A percentile compares a stretch with the other conserved stretches of the same genome.
These are phyloP conservation scores for Cladophialophora exuberans DNA, from an alignment of 2,329 filamentous ascomycete species.

Conservation along the genomic window DNA sequence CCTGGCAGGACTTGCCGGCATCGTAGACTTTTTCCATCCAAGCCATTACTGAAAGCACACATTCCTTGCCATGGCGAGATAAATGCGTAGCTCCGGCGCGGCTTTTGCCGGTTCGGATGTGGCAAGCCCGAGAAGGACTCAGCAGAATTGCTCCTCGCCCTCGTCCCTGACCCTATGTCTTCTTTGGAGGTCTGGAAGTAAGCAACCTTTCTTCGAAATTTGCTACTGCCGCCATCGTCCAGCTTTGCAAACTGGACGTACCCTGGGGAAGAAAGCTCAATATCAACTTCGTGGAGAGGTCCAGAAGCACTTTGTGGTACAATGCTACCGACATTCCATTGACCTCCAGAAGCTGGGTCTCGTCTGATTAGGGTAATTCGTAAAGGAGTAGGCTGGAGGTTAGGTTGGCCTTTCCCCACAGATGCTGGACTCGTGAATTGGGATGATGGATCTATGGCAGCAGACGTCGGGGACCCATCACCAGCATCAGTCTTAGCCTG, in stretches of 20 bases:
- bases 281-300: conserved; percentile 41
- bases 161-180: conserved; percentile 1
- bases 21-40: conserved; percentile 72
- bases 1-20: conserved; percentile 70
- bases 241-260: conserved; percentile 60
- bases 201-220: conserved; percentile 18
- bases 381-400: background rate
- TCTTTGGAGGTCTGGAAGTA: conserved; percentile 19
- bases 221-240: conserved; percentile 24
- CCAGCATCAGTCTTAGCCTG: background rate
- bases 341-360: conserved; percentile 67
- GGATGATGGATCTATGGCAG: background rate
- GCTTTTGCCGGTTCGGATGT: conserved; percentile 11
- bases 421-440: background rate
- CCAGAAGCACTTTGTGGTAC: conserved; percentile 40
- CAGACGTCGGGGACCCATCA: background rate
- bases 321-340: conserved; percentile 76
- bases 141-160: conserved; percentile 20
- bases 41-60: conserved; percentile 82
- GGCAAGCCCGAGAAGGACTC: conserved; percentile 12
- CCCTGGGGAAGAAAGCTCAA: conserved; percentile 63
- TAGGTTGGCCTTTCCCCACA: background rate
- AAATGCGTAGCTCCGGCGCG: conserved; percentile 56
- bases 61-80: conserved; percentile 82
- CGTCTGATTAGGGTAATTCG: conserved; percentile 69